A percentile compares a stretch with the other conserved stretches of the same genome.
These are phyloP conservation scores for Cryptosporidium viatorum DNA, from an alignment of 169 alveolate genomes.

Conservation along the genomic window DNA sequence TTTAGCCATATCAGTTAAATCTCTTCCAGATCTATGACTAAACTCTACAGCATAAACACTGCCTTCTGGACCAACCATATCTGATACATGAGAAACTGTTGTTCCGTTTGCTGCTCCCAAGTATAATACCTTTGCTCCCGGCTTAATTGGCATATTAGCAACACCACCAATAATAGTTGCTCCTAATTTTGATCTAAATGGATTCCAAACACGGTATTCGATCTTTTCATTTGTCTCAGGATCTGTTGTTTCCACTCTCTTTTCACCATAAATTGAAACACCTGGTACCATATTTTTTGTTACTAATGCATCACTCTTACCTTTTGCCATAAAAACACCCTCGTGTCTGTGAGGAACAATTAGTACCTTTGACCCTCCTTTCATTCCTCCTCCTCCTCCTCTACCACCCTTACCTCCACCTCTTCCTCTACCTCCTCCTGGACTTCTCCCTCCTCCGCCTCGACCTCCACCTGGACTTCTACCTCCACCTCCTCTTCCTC, in stretches of 20 bases:
- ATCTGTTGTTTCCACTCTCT: constrained; percentile 93
- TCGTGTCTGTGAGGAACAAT: constrained; percentile 96
- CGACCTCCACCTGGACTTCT: constrained; percentile 85
- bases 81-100: constrained; percentile 99
- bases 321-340: constrained; percentile 96
- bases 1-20: constrained; percentile 98
- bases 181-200: constrained; percentile 98
- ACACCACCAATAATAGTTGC: constrained; percentile 98
- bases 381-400: constrained; percentile 81
- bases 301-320: constrained; percentile 95
- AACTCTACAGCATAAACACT: constrained; percentile 99
- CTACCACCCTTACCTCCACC: constrained; percentile 84
- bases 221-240: constrained; percentile 90
- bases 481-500: constrained; percentile 82
- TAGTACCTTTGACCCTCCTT: constrained; percentile 92
- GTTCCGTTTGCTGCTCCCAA: constrained; percentile 99
- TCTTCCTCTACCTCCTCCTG: constrained; percentile 80
- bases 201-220: constrained; percentile 99
- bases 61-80: constrained; percentile 98
- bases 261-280: constrained; percentile 98
- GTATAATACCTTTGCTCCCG: constrained; percentile 96
- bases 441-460: constrained; percentile 82
- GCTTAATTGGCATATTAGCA: constrained; percentile 95
- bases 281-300: constrained; percentile 98
- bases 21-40: constrained; percentile 98